Conservation (phyloP, 2,329 filamentous ascomycete genomes). For the Colletotrichum cordylinicola region DNA sequence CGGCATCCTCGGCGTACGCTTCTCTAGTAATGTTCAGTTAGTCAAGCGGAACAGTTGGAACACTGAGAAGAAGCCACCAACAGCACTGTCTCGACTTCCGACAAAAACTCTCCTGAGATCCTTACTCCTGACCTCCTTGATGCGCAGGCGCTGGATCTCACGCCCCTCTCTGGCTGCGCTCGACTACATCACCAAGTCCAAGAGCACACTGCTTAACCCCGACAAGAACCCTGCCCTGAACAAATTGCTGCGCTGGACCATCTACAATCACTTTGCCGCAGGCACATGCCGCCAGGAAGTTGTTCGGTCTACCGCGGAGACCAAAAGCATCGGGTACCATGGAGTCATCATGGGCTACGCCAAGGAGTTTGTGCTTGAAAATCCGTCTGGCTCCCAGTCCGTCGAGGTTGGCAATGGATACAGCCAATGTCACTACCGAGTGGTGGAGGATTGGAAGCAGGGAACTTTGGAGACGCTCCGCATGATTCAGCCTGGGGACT, state of each 20-base stretch:
- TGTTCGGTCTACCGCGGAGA: slow-evolving; percentile 62
- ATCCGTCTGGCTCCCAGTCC: slow-evolving; percentile 50
- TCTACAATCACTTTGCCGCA: slow-evolving; percentile 91
- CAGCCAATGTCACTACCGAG: slow-evolving; percentile 31
- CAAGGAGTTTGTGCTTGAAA: slow-evolving; percentile 73
- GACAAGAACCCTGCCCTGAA: slow-evolving; percentile 78
- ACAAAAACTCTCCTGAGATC: neutral
- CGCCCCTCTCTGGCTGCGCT: neutral
- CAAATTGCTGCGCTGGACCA: slow-evolving; percentile 77
- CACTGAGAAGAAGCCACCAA: neutral
- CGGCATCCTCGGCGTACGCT: neutral
- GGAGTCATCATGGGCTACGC: slow-evolving; percentile 89
- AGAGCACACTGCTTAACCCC: slow-evolving; percentile 61
- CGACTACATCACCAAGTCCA: slow-evolving; percentile 5
- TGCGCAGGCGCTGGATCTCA: neutral
- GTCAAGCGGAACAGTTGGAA: neutral
- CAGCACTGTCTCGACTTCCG: neutral
- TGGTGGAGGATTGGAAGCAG: slow-evolving; percentile 75
- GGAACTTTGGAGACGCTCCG: slow-evolving; percentile 78
- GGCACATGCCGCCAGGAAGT: slow-evolving; percentile 78
- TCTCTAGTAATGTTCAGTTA: neutral
- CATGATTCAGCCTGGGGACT: slow-evolving; percentile 70
- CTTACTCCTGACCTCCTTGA: neutral
- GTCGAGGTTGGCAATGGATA: slow-evolving; percentile 49
- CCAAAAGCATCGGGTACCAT: slow-evolving; percentile 79